A percentile compares a stretch with the other conserved stretches of the same genome.
These are phyloP conservation scores for Phaeosphaeria sp. DNA, from an alignment of 2,329 filamentous ascomycete species.

Conservation along the genomic window DNA sequence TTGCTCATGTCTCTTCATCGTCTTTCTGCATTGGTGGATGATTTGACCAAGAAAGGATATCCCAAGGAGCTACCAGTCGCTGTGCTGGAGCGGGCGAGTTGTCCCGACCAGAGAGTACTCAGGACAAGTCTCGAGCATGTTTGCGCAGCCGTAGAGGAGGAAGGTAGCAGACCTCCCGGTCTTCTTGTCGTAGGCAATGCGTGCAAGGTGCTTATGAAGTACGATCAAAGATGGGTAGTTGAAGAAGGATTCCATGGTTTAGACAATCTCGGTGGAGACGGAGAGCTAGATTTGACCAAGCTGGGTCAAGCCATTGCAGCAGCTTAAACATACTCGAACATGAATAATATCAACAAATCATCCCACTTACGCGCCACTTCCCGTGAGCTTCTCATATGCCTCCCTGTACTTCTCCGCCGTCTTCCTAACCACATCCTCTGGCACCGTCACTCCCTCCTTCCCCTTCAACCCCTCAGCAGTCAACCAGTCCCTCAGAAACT, in stretches of 20 bases:
- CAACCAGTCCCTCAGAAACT: constrained; percentile 79
- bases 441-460: constrained; percentile 74
- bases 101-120: constrained; percentile 91
- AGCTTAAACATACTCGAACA: background rate
- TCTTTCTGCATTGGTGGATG: constrained; percentile 74
- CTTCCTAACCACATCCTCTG: constrained; percentile 71
- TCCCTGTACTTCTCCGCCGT: constrained; percentile 78
- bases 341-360: too few relatives aligned
- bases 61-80: constrained; percentile 84
- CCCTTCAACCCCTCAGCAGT: constrained; percentile 75
- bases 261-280: constrained; percentile 53
- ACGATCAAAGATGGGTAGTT: constrained; percentile 75
- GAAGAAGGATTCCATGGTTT: constrained; percentile 86
- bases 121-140: constrained; percentile 83
- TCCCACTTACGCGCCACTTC: constrained; percentile 29
- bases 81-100: constrained; percentile 91
- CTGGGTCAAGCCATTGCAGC: constrained; percentile 8
- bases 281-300: constrained; percentile 30
- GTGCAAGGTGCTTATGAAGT: constrained; percentile 76
- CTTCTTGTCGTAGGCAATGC: constrained; percentile 84
- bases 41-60: constrained; percentile 67
- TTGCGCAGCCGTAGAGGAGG: constrained; percentile 81
- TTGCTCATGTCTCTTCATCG: constrained; percentile 96
- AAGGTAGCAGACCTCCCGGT: constrained; percentile 88
- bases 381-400: constrained; percentile 74